Conservation (phyloP, 495 filamentous ascomycete species). For the Aspergillus cristatus region DNA sequence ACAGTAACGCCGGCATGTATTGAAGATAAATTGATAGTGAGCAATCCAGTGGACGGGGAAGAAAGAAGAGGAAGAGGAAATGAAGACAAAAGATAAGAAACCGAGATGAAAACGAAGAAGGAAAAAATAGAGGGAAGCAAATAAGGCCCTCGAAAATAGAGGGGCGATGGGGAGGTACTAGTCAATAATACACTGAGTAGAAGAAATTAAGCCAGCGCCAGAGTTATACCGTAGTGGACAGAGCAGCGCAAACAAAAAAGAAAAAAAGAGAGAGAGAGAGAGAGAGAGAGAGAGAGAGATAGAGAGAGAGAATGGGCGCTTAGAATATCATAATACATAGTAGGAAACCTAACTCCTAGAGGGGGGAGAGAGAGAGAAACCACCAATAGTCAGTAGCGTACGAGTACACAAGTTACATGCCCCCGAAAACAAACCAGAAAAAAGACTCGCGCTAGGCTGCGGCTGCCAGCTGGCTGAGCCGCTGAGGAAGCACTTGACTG, state of each 20-base stretch:
- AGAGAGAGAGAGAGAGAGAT: too few relatives aligned
- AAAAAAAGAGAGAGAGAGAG: too few relatives aligned
- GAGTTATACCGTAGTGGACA: too few relatives aligned
- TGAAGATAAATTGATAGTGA: too few relatives aligned
- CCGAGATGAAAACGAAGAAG: too few relatives aligned
- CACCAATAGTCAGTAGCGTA: slow-evolving; percentile 2
- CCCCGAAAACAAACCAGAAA: slow-evolving; percentile 7
- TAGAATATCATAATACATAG: too few relatives aligned
- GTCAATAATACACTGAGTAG: too few relatives aligned
- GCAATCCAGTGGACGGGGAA: background rate
- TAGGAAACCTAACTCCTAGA: too few relatives aligned
- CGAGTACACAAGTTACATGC: background rate
- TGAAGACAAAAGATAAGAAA: slow-evolving; percentile 7
- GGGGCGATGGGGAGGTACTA: too few relatives aligned
- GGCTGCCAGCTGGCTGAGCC: slow-evolving; percentile 19
- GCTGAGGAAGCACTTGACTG: slow-evolving; percentile 11
- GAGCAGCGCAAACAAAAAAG: slow-evolving; percentile 3
- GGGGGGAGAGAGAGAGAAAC: slow-evolving; percentile 2
- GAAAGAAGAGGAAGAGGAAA: background rate
- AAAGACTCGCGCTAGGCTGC: slow-evolving; percentile 6
- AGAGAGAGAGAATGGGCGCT: slow-evolving; percentile 1
- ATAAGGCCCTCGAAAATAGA: too few relatives aligned
- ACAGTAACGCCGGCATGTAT: background rate
- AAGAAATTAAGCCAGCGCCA: too few relatives aligned
- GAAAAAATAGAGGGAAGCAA: too few relatives aligned